Evolutionary conservation across 768 basidiomycete species (phyloP), one percentile per base, ranked within the genome.

Genomic region (Hirschioporus abietinus): DNA sequence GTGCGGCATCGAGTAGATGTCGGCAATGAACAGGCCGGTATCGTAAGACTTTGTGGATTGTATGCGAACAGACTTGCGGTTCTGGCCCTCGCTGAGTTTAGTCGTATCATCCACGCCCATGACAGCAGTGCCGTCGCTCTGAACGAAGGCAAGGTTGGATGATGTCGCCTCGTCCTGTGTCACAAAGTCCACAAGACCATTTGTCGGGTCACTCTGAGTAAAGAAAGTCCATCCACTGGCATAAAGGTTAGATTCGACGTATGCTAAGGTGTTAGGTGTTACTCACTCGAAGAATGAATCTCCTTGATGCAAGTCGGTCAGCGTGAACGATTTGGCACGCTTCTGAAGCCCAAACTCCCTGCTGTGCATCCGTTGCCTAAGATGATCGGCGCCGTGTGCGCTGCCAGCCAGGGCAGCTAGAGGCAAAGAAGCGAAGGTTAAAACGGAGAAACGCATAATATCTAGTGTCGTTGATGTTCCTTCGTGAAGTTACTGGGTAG

Each of bases 1-100:
- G 64, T 84, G 81, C 9, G 91, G 91, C 88, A 91, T 90, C 1
- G 83, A 77, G 63, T 73, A 81, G 65, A 91, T 84, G 71, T 92
- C 91, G 20, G 91, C 82, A 69, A 93, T 86, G 78, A 93, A 91
- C 12, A 93, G 78, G 4, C 91, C 91, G n/a, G 79, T 75, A 62
- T 76, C 83, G 72, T 86, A 92, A 25, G 74, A 78, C 72, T 89
- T 87, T 72, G 85, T 83, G 34, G 87, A 82, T 65, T 79, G 82
- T 68, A 93, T 90, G 63, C 91, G 88, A 42, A 93, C 83, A 27
- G 84, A 84, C 70, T 78, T 83, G 66, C 91, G 87, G 24, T 83
- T 81, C 30, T 80, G 81, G 63, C 87, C 86, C 6, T 75, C 69
- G 35, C 80, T 67, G 36, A 92, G 76, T 10, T 66, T 71, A 30